Evolutionary conservation across 352 stramenopile species (phyloP).

Genomic region (Pythium chondricola): DNA sequence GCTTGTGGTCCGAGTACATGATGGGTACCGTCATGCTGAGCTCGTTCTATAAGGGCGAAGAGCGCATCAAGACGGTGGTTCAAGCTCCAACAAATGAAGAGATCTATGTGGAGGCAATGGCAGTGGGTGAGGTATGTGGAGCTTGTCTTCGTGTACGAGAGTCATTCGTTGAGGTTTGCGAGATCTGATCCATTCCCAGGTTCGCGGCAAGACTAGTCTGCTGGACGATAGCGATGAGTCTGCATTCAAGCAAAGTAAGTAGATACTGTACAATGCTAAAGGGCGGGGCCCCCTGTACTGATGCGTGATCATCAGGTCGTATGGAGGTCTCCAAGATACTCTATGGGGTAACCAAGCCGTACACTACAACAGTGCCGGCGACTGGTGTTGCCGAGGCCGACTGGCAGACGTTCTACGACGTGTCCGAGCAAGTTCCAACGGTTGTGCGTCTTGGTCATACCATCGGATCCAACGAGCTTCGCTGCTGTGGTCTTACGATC

Average conservation of each 20-base stretch:
- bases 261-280: background rate
- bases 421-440: constrained; percentile 82
- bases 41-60: constrained; percentile 83
- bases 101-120: constrained; percentile 72
- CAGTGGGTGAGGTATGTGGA: constrained; percentile 56
- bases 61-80: constrained; percentile 74
- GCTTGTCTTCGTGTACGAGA: background rate
- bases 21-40: constrained; percentile 77
- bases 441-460: constrained; percentile 71
- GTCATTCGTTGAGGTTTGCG: background rate
- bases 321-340: constrained; percentile 81
- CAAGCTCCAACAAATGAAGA: constrained; percentile 59
- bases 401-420: constrained; percentile 81
- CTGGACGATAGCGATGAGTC: constrained; percentile 14
- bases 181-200: constrained; percentile 4
- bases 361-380: constrained; percentile 65
- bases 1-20: constrained; percentile 86
- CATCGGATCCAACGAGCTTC: constrained; percentile 34
- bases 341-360: constrained; percentile 65
- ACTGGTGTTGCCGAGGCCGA: constrained; percentile 60
- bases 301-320: constrained; percentile 14
- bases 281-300: background rate
- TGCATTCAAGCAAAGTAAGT: constrained; percentile 12
- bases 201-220: constrained; percentile 57
- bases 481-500: constrained; percentile 69